These are phyloP conservation scores for Aspergillus nanangensis DNA, from an alignment of 495 filamentous ascomycete species.

Conservation along the genomic window DNA sequence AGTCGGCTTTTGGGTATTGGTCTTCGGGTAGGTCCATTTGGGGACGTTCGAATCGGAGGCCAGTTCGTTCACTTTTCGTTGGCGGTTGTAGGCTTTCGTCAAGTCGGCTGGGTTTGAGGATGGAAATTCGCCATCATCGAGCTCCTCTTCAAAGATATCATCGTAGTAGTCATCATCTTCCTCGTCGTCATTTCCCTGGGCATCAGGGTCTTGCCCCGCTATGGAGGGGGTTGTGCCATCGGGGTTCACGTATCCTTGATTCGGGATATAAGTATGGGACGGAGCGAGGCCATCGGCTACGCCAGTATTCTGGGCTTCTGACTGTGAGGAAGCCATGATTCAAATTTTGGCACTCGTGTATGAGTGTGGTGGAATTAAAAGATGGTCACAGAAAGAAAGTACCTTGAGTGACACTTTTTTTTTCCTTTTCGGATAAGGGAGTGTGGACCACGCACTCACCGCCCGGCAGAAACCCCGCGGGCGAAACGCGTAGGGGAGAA, in stretches of 20 bases:
- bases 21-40: constrained; percentile 60
- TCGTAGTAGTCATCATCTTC: constrained; percentile 53
- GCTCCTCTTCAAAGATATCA: constrained; percentile 51
- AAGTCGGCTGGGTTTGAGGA: constrained; percentile 63
- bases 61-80: constrained; percentile 56
- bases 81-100: constrained; percentile 89
- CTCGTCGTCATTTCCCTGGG: constrained; percentile 28
- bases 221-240: constrained; percentile 28
- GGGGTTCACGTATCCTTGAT: constrained; percentile 46
- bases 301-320: constrained; percentile 16
- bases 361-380: too few relatives aligned
- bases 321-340: constrained; percentile 24
- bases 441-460: constrained; percentile 31
- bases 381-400: constrained; percentile 17
- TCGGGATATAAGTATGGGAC: constrained; percentile 50
- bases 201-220: constrained; percentile 32
- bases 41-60: constrained; percentile 51
- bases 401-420: constrained; percentile 21
- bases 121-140: constrained; percentile 55
- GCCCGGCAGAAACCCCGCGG: constrained; percentile 44
- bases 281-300: constrained; percentile 46
- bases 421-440: constrained; percentile 24
- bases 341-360: too few relatives aligned
- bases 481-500: constrained; percentile 20
- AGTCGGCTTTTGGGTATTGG: constrained; percentile 77